A percentile compares a stretch with the other conserved stretches of the same genome.
Evolutionary conservation across 371 early-diverging fungal species (phyloP).

Genomic region (Mortierella sp.): DNA sequence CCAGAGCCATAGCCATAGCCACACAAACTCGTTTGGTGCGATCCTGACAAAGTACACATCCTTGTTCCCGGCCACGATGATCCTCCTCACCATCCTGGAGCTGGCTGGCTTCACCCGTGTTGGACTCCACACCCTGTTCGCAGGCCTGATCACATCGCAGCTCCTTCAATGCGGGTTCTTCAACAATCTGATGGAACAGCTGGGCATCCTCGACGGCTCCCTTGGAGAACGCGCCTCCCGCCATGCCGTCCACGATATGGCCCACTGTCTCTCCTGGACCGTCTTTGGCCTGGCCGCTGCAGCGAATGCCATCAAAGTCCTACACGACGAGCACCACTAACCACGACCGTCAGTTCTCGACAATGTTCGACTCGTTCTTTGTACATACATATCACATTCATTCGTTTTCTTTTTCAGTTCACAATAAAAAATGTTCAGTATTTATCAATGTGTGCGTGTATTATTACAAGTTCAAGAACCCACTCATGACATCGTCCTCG

Average conservation of each 20-base stretch:
- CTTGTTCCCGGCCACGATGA: constrained; percentile 23
- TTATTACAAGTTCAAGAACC: constrained; percentile 53
- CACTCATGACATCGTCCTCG: constrained; percentile 56
- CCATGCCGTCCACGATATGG: constrained; percentile 23
- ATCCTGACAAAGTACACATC: constrained; percentile 31
- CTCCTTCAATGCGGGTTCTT: constrained; percentile 20
- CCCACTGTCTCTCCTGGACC: constrained; percentile 22
- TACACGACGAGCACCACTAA: constrained; percentile 23
- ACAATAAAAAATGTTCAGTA: too few species aligned
- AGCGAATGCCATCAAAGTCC: constrained; percentile 33
- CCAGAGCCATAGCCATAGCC: not conserved
- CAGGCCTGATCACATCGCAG: constrained; percentile 31
- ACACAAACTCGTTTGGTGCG: constrained; percentile 19
- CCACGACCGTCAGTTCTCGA: not conserved
- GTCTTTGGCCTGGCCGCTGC: constrained; percentile 31
- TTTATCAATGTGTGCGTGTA: not conserved
- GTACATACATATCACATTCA: not conserved
- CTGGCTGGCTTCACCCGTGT: constrained; percentile 28
- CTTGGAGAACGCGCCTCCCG: constrained; percentile 8
- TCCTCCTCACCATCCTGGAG: constrained; percentile 25
- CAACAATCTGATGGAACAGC: constrained; percentile 23
- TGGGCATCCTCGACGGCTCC: constrained; percentile 25
- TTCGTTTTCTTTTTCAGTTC: not conserved
- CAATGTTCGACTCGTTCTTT: not conserved
- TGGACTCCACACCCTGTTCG: constrained; percentile 35